phyloP scores from a whole-genome alignment of 257 asterid genomes.

The Echites panduratus region DNA sequence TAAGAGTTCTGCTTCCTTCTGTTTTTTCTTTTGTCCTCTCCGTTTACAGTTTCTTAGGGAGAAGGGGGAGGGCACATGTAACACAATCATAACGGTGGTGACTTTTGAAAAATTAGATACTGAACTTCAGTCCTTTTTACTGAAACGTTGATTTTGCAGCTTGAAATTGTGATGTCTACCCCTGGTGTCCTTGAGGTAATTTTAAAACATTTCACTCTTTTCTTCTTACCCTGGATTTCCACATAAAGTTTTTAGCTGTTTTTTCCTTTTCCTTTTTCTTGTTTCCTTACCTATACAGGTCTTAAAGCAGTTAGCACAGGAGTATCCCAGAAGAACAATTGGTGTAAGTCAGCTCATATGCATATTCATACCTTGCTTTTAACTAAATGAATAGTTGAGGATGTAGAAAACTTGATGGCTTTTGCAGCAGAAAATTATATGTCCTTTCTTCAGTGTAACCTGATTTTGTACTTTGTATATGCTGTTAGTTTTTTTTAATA shows the following conservation, averaged over 20 bases:
- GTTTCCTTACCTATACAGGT: conserved; percentile 32
- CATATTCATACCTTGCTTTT: neutral
- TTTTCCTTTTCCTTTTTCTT: neutral
- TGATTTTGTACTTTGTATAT: neutral
- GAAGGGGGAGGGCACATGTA: neutral
- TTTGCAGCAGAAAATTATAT: neutral
- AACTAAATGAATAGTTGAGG: neutral
- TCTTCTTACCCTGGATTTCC: neutral
- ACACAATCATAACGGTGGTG: neutral
- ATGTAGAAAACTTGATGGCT: neutral
- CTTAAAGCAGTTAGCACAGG: conserved; percentile 42
- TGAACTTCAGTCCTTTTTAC: conserved; percentile 4
- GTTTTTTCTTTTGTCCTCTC: neutral
- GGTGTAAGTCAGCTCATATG: conserved; percentile 49
- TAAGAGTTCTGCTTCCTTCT: neutral
- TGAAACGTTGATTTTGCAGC: conserved; percentile 35
- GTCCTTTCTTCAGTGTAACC: neutral
- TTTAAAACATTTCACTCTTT: neutral
- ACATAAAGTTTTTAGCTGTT: conserved; percentile 5
- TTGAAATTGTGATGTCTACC: conserved; percentile 67
- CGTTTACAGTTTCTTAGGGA: neutral
- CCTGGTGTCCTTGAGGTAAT: conserved; percentile 77
- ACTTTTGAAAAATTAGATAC: neutral
- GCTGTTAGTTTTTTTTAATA: neutral
- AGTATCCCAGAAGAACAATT: conserved; percentile 54